Evolutionary conservation across 75 land plant species (phyloP).

Genomic region (Cryptomeria japonica): DNA sequence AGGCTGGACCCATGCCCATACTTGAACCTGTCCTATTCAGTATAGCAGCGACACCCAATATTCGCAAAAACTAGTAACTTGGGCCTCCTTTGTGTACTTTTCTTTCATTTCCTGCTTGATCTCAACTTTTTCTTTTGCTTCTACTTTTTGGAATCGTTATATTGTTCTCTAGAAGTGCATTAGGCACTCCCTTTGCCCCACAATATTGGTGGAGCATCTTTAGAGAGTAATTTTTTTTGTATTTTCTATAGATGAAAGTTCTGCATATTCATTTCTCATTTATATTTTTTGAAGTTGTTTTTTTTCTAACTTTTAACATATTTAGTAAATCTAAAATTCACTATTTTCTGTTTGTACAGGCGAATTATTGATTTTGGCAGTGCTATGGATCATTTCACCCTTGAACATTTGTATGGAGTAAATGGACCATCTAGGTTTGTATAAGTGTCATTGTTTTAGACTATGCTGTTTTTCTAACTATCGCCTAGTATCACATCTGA

Average conservation of each 20-base stretch:
- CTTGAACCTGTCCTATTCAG: no score
- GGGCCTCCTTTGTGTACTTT: not conserved
- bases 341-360: constrained; percentile 33
- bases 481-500: not conserved
- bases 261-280: not conserved
- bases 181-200: not conserved
- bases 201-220: not conserved
- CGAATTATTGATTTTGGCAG: constrained; percentile 98
- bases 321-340: not conserved
- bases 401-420: constrained; percentile 83
- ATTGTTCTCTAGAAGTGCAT: not conserved
- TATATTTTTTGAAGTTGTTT: not conserved
- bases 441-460: constrained; percentile 5
- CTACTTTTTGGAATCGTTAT: not conserved
- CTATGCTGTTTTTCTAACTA: not conserved
- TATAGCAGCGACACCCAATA: no score
- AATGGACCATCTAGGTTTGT: constrained; percentile 82
- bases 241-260: not conserved
- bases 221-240: not conserved
- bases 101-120: not conserved
- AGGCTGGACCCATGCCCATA: no score
- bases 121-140: not conserved
- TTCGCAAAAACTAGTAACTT: no score
- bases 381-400: constrained; percentile 83
- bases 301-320: not conserved